Conservation (phyloP, 768 basidiomycete species). For the Hypholoma fasciculare region DNA sequence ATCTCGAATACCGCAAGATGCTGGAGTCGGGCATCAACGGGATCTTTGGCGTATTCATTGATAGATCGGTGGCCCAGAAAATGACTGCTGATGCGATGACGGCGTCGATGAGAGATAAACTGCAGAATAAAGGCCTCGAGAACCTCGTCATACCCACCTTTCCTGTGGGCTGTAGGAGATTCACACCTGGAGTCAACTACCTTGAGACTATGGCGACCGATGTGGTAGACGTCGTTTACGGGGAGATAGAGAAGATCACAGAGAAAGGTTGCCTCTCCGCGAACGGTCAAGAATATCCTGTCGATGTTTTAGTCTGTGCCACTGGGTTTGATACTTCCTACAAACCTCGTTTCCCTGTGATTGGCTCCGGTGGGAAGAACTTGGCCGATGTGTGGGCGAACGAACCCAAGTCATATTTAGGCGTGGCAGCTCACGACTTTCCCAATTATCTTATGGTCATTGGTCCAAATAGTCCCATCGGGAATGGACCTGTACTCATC, state of each 20-base stretch:
- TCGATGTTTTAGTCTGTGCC: conserved; percentile 36
- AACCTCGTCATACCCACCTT: conserved; percentile 34
- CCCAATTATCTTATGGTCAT: conserved; percentile 33
- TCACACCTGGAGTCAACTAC: conserved; percentile 36
- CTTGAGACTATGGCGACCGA: conserved; percentile 31
- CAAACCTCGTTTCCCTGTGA: conserved; percentile 30
- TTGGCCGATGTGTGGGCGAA: conserved; percentile 32
- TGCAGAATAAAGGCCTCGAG: conserved; percentile 41
- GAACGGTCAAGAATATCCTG: conserved; percentile 28
- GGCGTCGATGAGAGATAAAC: conserved; percentile 38
- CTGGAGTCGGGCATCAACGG: conserved; percentile 39
- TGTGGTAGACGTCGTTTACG: conserved; percentile 31
- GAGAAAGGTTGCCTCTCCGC: conserved; percentile 26
- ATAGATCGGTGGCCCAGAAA: conserved; percentile 32
- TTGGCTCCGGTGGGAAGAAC: conserved; percentile 23
- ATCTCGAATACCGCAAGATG: conserved; percentile 39
- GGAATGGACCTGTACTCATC: conserved; percentile 32
- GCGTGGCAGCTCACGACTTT: conserved; percentile 29
- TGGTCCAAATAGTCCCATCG: conserved; percentile 35
- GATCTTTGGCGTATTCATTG: conserved; percentile 28
- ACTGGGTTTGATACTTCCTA: conserved; percentile 36
- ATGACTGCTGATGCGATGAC: conserved; percentile 22
- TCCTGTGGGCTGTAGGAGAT: conserved; percentile 31
- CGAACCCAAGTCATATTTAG: conserved; percentile 30
- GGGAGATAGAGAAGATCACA: conserved; percentile 30